phyloP scores from a whole-genome alignment of 352 stramenopile species.

The Globisporangium orthogonon region DNA sequence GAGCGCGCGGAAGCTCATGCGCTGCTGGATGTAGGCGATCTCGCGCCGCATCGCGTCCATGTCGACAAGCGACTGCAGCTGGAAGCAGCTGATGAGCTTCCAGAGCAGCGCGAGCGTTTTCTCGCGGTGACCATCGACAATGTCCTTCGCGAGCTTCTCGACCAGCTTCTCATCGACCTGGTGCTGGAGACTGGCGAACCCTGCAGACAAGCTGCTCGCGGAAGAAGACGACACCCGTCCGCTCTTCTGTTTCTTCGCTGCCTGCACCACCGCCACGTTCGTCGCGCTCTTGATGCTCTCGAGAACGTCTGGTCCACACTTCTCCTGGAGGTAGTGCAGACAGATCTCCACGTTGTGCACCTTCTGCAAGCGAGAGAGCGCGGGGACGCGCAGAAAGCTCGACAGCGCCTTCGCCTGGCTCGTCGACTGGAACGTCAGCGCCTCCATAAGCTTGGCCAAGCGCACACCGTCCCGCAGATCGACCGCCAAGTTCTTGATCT shows the following conservation, averaged over 20 bases:
- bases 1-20: constrained; percentile 62
- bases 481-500: constrained; percentile 87
- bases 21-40: constrained; percentile 58
- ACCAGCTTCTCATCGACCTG: constrained; percentile 58
- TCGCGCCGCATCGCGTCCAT: constrained; percentile 64
- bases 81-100: constrained; percentile 90
- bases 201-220: constrained; percentile 15
- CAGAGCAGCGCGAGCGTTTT: constrained; percentile 94
- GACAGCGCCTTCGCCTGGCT: constrained; percentile 40
- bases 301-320: constrained; percentile 51
- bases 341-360: constrained; percentile 95
- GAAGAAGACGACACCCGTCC: constrained; percentile 14
- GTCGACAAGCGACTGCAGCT: constrained; percentile 86
- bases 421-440: constrained; percentile 42
- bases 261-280: constrained; percentile 6
- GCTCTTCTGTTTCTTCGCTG: constrained; percentile 1
- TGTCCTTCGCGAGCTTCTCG: constrained; percentile 84
- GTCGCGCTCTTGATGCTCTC: constrained; percentile 38
- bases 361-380: constrained; percentile 93
- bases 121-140: constrained; percentile 94
- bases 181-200: constrained; percentile 40
- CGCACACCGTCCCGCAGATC: constrained; percentile 96
- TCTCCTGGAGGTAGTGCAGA: constrained; percentile 75
- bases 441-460: constrained; percentile 91
- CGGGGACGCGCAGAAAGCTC: constrained; percentile 87